Base-by-base conservation (phyloP, 2,329 filamentous ascomycete species). In the Paecilomyces sp. region DNA sequence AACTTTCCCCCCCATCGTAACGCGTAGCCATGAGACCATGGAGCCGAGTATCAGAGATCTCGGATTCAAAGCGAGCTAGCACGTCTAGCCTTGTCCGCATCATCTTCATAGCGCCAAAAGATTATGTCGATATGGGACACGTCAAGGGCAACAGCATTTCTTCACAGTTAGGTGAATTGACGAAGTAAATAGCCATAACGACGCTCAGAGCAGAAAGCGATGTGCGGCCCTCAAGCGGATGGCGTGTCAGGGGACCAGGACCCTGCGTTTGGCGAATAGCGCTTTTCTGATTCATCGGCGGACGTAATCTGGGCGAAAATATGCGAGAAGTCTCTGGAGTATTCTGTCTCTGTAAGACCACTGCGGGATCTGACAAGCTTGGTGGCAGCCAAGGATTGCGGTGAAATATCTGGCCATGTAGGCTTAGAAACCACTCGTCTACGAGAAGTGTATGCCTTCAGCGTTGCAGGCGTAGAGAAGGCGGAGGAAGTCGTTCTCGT, bases 401-500 rank as follows among this genome's bases (percentile, higher is more conserved):
- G 41, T 47, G 5, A 15, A 18, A 7, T 47, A 8, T 18, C n/a
- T 47, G n/a, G 41, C 15, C 41, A n/a, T 18, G 41, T 3, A n/a
- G 15, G 7, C 41, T 47, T n/a, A 47, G 8, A n/a, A 47, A 18
- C 7, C n/a, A 15, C 6, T 47, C n/a, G n/a, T 15, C n/a, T 47
- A 47, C 15, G 41, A 47, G 41, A 47, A 47, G n/a, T 47, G 41
- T 18, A 47, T 47, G n/a, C 41, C 41, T 47, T 47, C 41, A 18
- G 41, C 41, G 41, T 47, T 47, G 41, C 41, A 94, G 0, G 88
- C 87, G 68, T 81, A 83, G 57, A 94, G 75, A 60, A 95, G 74
- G 63, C 85, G 85, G 69, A 96, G 75, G 69, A 96, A 96, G 68
- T 95, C 91, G 54, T 88, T 91, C 77, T 96, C 90, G 67, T 95